A percentile compares a stretch with the other conserved stretches of the same genome.
These are phyloP conservation scores for Mycena filopes DNA, from an alignment of 768 basidiomycete genomes.

Conservation along the genomic window DNA sequence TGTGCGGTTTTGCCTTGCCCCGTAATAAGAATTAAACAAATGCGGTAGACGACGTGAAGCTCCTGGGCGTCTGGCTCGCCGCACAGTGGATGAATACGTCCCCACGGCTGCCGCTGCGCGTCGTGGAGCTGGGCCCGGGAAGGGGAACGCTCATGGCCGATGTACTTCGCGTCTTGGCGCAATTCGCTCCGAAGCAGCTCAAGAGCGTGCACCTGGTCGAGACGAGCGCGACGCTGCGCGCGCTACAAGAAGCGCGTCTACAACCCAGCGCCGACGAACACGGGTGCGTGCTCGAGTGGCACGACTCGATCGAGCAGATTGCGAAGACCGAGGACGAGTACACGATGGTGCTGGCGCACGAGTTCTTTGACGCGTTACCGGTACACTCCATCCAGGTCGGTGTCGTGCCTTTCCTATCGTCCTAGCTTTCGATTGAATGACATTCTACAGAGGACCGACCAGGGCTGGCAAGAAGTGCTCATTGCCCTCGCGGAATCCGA, in stretches of 20 bases:
- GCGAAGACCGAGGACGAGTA: slow-evolving; percentile 60
- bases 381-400: slow-evolving; percentile 88
- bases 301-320: slow-evolving; percentile 78
- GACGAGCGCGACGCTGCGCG: slow-evolving; percentile 75
- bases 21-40: slow-evolving; percentile 43
- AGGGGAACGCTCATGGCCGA: slow-evolving; percentile 93
- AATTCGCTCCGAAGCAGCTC: slow-evolving; percentile 54
- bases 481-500: slow-evolving; percentile 57
- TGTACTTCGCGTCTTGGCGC: slow-evolving; percentile 75
- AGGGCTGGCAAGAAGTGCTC: slow-evolving; percentile 90
- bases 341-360: slow-evolving; percentile 93
- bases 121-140: slow-evolving; percentile 95
- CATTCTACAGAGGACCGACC: slow-evolving; percentile 68
- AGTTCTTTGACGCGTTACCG: slow-evolving; percentile 97
- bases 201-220: slow-evolving; percentile 82
- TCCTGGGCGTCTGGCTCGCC: slow-evolving; percentile 88
- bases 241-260: slow-evolving; percentile 69
- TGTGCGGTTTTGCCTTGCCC: slow-evolving; percentile 46
- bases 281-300: slow-evolving; percentile 69
- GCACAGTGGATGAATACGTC: slow-evolving; percentile 72
- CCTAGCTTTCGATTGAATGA: no score
- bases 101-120: slow-evolving; percentile 60
- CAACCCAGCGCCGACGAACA: slow-evolving; percentile 38
- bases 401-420: background rate
- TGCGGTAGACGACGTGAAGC: slow-evolving; percentile 54